Base-by-base conservation (phyloP, 768 basidiomycete genomes). In the Cystoderma amianthinum region DNA sequence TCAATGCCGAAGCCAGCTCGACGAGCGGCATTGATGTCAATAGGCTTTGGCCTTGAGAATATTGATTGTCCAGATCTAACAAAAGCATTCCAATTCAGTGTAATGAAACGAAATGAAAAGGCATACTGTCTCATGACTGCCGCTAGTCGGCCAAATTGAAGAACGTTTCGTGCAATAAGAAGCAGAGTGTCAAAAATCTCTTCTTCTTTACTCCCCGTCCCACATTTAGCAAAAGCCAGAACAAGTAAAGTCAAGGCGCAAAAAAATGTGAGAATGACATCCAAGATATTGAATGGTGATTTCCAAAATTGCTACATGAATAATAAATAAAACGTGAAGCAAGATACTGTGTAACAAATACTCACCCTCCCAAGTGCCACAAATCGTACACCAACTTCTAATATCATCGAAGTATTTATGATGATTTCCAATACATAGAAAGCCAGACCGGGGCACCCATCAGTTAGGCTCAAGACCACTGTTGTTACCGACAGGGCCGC, bases 61-160 rank as follows among this genome's bases (percentile, higher is more conserved):
- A 92, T 90, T 2, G 87, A 90, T 54, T 89, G 87, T 0, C 88
- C 88, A 32, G 88, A 91, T 62, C 88, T 91, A 39, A 25, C 6
- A 41, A 20, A 32, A 45, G 37, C n/a, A 35, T 30, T 48, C 17
- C 44, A 41, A 33, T 44, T 19, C 44, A 50, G 42, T 50, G 42
- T 34, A 37, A 30, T 34, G 37, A 13, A 44, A 28, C 17, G 19
- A 12, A 13, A 19, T 18, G 24, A 55, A 51, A 28, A 54, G 44
- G 67, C 89, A 49, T 57, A 95, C 92, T 93, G 89, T 63, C 94
- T 75, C 78, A 97, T 85, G 38, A 98, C 91, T 16, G 89, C 76
- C 13, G 93, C 95, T 13, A 99, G 71, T 18, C 94, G 79, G 20
- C 86, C 82, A 56, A 97, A 97, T 51, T 94, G 91, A 42, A 99